Percentiles rank a stretch among this genome's conserved stretches.
Evolutionary conservation across 257 asterid species (phyloP).

Genomic region (Lycium barbarum): DNA sequence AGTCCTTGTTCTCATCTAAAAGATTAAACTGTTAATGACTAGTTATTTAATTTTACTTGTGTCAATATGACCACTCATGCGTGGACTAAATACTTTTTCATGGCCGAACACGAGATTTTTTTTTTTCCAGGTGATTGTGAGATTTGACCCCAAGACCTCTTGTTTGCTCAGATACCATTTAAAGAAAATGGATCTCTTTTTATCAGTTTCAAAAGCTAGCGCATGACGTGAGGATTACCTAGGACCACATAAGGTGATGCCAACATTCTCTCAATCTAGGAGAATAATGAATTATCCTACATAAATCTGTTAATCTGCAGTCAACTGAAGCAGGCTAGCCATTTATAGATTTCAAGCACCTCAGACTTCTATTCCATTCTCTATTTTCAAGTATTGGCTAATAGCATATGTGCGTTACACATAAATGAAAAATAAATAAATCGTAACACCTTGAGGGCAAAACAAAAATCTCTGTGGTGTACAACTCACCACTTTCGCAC

Average conservation of each 20-base stretch:
- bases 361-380: constrained; percentile 10
- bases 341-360: constrained; percentile 23
- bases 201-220: not conserved
- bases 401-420: not conserved
- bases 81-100: not conserved
- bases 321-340: constrained; percentile 7
- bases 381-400: constrained; percentile 15
- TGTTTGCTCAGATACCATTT: not conserved
- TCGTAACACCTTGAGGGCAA: constrained; percentile 22
- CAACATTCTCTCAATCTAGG: constrained; percentile 11
- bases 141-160: not conserved
- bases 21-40: not conserved
- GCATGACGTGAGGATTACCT: not conserved
- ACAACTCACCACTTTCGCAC: constrained; percentile 55
- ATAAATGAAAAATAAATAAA: constrained; percentile 1
- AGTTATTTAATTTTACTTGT: not conserved
- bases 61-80: not conserved
- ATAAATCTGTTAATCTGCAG: not conserved
- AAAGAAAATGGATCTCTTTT: not conserved
- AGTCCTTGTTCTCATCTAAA: not conserved
- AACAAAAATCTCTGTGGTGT: not conserved
- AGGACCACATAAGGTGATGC: not conserved
- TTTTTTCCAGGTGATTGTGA: not conserved
- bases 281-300: not conserved
- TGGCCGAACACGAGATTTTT: not conserved